These are phyloP conservation scores for Thymus quinquecostatus DNA, from an alignment of 257 asterid genomes.

Conservation along the genomic window DNA sequence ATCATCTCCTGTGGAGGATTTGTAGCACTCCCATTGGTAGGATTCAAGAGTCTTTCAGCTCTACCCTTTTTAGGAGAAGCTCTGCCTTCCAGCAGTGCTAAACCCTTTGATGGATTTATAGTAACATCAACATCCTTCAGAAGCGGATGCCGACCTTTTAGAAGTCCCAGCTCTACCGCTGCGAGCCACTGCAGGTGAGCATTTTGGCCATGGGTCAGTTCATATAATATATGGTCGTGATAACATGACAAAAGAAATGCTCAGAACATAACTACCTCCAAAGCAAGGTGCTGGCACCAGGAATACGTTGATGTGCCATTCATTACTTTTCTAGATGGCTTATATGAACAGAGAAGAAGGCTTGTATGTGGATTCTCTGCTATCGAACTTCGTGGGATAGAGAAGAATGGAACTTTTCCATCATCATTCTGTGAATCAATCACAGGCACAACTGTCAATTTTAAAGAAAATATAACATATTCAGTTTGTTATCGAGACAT, in stretches of 20 bases:
- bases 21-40: constrained; percentile 40
- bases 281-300: constrained; percentile 76
- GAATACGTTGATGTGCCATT: constrained; percentile 43
- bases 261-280: constrained; percentile 64
- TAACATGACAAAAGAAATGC: constrained; percentile 15
- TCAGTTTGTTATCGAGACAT: constrained; percentile 16
- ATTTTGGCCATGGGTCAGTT: constrained; percentile 25
- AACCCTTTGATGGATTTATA: constrained; percentile 73
- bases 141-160: constrained; percentile 97
- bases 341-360: constrained; percentile 75
- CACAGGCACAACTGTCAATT: constrained; percentile 40
- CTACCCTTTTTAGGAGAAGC: constrained; percentile 42
- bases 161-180: constrained; percentile 95
- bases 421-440: constrained; percentile 65
- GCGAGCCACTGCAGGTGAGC: constrained; percentile 77
- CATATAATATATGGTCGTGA: constrained; percentile 8
- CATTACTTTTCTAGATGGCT: constrained; percentile 44
- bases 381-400: constrained; percentile 78
- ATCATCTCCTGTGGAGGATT: constrained; percentile 40
- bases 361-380: constrained; percentile 92
- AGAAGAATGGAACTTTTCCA: constrained; percentile 73
- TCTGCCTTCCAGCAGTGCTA: constrained; percentile 42
- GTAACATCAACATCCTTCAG: constrained; percentile 78
- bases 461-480: constrained; percentile 26
- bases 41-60: constrained; percentile 42